A percentile compares a stretch with the other conserved stretches of the same genome.
phyloP scores from a whole-genome alignment of 176 grass and related monocot species.

The Zizania latifolia region DNA sequence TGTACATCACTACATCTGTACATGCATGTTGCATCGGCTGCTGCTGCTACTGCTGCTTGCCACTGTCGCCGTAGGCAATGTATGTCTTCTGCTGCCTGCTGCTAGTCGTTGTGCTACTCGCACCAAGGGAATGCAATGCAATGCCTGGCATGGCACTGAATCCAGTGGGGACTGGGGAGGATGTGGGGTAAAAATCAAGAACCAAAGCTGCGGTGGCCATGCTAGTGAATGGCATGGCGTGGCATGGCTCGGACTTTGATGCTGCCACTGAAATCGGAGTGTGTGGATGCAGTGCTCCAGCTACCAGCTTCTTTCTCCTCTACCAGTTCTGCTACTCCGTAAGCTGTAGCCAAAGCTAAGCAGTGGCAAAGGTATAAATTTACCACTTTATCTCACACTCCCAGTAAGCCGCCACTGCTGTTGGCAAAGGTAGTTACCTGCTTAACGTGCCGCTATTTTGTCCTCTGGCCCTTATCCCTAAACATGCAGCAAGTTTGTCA shows the following conservation, averaged over 20 bases:
- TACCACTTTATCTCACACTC: no score
- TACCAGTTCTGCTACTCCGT: neutral
- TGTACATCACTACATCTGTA: neutral
- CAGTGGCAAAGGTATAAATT: no score
- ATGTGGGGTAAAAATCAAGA: slow-evolving; percentile 38
- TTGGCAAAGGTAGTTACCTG: slow-evolving; percentile 22
- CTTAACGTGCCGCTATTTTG: slow-evolving; percentile 45
- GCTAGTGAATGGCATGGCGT: no score
- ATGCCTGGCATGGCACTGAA: slow-evolving; percentile 45
- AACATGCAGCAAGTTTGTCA: slow-evolving; percentile 47
- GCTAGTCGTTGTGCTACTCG: neutral
- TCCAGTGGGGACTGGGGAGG: no score
- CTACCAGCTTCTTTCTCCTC: slow-evolving; percentile 14
- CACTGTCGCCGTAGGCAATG: slow-evolving; percentile 2
- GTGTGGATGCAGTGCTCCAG: neutral
- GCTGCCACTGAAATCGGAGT: no score
- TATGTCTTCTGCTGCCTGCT: no score
- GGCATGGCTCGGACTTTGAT: slow-evolving; percentile 42
- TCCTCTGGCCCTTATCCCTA: slow-evolving; percentile 63
- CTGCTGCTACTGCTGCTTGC: neutral
- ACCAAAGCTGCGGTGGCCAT: slow-evolving; percentile 28
- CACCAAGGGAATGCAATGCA: neutral
- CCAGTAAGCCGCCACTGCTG: no score
- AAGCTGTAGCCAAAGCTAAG: slow-evolving; percentile 9
- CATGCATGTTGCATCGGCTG: neutral